A percentile compares a stretch with the other conserved stretches of the same genome.
These are phyloP conservation scores for Naganishia vaughanmartiniae DNA, from an alignment of 768 basidiomycete genomes.

Conservation along the genomic window DNA sequence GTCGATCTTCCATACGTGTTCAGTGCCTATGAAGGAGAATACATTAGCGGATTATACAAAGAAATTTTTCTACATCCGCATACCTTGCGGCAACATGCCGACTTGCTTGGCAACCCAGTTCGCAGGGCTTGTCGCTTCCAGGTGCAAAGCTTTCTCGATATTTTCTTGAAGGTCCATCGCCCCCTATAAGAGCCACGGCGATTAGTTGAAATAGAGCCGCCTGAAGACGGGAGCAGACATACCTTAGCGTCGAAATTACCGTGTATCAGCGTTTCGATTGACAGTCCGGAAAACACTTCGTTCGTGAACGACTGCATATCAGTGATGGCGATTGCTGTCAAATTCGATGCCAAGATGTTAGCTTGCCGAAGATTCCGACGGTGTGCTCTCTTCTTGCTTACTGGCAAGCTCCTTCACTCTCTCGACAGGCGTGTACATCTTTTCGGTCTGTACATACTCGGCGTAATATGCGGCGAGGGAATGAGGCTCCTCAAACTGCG, in stretches of 20 bases:
- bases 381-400: slow-evolving; percentile 31
- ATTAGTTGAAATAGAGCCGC: not conserved
- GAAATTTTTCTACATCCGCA: slow-evolving; percentile 27
- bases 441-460: slow-evolving; percentile 65
- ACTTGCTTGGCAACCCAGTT: slow-evolving; percentile 58
- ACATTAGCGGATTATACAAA: not conserved
- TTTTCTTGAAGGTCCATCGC: slow-evolving; percentile 69
- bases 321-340: slow-evolving; percentile 42
- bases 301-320: slow-evolving; percentile 66
- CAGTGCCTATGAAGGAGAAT: slow-evolving; percentile 59
- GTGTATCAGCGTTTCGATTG: slow-evolving; percentile 69
- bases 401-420: slow-evolving; percentile 72
- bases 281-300: slow-evolving; percentile 63
- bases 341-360: no score
- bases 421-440: slow-evolving; percentile 73
- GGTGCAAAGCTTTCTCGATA: slow-evolving; percentile 65
- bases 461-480: slow-evolving; percentile 72
- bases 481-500: slow-evolving; percentile 79
- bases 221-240: slow-evolving; percentile 39
- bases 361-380: no score
- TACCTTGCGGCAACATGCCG: slow-evolving; percentile 71
- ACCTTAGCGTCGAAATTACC: slow-evolving; percentile 86
- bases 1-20: slow-evolving; percentile 64
- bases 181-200: slow-evolving; percentile 59
- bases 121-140: slow-evolving; percentile 58